A percentile compares a stretch with the other conserved stretches of the same genome.
Conservation (phyloP, 768 basidiomycete species). For the Roridomyces roridus region DNA sequence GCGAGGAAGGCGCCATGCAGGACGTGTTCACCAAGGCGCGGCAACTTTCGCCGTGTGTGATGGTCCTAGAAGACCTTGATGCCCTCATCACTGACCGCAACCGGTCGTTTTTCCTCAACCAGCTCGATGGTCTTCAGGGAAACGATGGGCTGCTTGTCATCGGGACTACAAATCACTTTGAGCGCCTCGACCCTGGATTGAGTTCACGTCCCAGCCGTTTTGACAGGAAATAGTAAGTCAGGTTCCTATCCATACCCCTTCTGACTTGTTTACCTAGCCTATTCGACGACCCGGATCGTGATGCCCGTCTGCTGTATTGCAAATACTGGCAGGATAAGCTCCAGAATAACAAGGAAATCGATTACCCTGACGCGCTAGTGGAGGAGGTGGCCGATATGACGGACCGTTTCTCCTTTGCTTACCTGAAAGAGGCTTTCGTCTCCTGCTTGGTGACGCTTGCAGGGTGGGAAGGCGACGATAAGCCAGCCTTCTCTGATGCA, state of each 20-base stretch:
- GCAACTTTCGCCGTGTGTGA: constrained; percentile 67
- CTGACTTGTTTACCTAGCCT: constrained; percentile 42
- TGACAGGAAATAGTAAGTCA: constrained; percentile 81
- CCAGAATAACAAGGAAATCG: constrained; percentile 60
- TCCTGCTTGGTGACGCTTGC: constrained; percentile 75
- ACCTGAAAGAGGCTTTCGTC: constrained; percentile 88
- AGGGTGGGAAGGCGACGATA: constrained; percentile 52
- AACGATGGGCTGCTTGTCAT: constrained; percentile 84
- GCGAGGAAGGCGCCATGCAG: constrained; percentile 73
- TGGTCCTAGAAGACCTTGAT: constrained; percentile 69
- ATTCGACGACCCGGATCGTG: constrained; percentile 73
- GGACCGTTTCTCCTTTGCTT: constrained; percentile 81
- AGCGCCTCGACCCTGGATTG: constrained; percentile 77
- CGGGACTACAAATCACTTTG: constrained; percentile 85
- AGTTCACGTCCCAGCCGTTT: constrained; percentile 83
- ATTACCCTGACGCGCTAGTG: constrained; percentile 71
- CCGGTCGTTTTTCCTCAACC: constrained; percentile 88
- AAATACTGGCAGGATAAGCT: constrained; percentile 87
- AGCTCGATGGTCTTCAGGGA: constrained; percentile 79
- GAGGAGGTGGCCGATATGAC: constrained; percentile 66
- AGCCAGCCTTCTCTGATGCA: constrained; percentile 53
- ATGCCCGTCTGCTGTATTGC: constrained; percentile 71
- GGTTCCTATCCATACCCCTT: not conserved
- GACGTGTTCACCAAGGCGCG: constrained; percentile 78
- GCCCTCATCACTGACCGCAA: constrained; percentile 80